Conservation (phyloP, 352 stramenopile genomes). For the Globisporangium iwayamae region DNA sequence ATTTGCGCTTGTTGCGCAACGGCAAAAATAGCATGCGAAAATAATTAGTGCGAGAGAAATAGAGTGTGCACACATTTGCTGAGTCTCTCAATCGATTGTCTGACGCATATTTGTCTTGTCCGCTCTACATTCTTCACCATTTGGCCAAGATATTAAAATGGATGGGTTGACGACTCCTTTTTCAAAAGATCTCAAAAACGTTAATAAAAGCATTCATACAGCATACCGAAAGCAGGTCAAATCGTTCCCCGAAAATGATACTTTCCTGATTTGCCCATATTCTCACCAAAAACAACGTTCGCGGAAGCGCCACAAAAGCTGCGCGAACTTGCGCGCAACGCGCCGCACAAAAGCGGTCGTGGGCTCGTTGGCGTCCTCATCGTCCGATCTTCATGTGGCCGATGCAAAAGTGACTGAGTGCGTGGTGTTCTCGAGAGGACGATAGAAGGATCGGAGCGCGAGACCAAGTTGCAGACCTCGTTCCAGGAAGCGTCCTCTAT, state of each 20-base stretch:
- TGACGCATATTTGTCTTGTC: neutral
- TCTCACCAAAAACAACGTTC: slow-evolving; percentile 5
- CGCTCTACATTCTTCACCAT: too few relatives aligned
- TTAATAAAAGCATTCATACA: neutral
- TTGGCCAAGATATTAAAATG: neutral
- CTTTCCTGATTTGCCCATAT: neutral
- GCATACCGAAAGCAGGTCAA: neutral
- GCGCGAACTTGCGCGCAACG: slow-evolving; percentile 6
- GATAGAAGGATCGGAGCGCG: neutral
- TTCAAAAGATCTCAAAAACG: neutral
- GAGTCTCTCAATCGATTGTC: neutral
- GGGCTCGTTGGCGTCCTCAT: neutral
- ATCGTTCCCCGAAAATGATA: neutral
- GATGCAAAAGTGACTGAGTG: too few relatives aligned
- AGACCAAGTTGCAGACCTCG: neutral
- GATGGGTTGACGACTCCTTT: neutral
- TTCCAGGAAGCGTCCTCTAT: neutral
- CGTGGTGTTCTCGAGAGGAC: neutral
- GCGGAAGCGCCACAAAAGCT: neutral
- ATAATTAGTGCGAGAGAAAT: neutral
- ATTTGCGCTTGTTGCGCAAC: neutral
- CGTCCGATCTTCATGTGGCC: neutral
- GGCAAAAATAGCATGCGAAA: neutral
- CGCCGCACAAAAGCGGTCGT: slow-evolving; percentile 9
- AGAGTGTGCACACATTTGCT: neutral